Conservation (phyloP, 306 rosid genomes). For the Fragaria iinumae region DNA sequence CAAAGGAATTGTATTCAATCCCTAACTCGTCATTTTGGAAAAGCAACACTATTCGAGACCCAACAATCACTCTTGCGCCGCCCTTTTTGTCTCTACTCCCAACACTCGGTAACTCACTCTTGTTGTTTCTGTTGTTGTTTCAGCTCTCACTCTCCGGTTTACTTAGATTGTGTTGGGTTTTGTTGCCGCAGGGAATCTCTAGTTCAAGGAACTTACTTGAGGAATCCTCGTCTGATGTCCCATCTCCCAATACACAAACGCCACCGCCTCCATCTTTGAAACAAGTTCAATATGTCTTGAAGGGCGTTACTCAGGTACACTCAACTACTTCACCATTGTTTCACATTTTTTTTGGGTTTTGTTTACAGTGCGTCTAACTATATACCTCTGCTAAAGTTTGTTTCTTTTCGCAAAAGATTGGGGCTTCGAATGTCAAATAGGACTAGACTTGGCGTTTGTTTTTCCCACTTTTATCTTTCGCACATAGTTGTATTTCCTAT, state of each 20-base stretch:
- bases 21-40: conserved; percentile 44
- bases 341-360: background rate
- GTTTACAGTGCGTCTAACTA: background rate
- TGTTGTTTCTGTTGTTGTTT: background rate
- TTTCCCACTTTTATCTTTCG: too few relatives aligned
- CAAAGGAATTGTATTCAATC: conserved; percentile 53
- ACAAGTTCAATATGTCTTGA: conserved; percentile 69
- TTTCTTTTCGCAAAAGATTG: background rate
- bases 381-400: background rate
- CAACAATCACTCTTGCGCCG: background rate
- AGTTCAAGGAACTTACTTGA: conserved; percentile 55
- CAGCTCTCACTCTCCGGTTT: background rate
- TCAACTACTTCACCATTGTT: background rate
- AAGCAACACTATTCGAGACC: conserved; percentile 6
- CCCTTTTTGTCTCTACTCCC: conserved; percentile 19
- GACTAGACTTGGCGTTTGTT: background rate
- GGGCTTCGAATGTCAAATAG: background rate
- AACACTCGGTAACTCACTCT: conserved; percentile 45
- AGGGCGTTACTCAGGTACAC: conserved; percentile 73
- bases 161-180: background rate
- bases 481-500: background rate
- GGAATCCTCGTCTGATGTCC: conserved; percentile 29
- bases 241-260: conserved; percentile 41
- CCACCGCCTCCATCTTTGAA: conserved; percentile 37
- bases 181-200: conserved; percentile 62